These are phyloP conservation scores for Triticum urartu DNA, from an alignment of 176 grass and related monocot species.

Conservation along the genomic window DNA sequence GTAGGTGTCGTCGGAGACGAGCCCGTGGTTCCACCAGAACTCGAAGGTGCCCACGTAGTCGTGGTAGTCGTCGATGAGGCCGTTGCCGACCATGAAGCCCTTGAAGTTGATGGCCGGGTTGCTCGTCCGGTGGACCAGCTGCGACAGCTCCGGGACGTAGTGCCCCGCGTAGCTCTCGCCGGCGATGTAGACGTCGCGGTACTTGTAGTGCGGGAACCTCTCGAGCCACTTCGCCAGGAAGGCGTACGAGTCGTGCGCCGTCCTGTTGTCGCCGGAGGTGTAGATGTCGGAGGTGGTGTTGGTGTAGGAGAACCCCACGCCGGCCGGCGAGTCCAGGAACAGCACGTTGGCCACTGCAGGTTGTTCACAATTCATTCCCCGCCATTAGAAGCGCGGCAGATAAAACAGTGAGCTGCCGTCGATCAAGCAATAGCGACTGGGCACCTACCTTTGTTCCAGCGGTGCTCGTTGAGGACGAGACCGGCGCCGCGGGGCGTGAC, in stretches of 20 bases:
- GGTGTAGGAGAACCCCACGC: conserved; percentile 88
- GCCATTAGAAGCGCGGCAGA: not conserved
- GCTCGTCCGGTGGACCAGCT: conserved; percentile 20
- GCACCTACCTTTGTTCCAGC: conserved; percentile 68
- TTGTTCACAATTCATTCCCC: not conserved
- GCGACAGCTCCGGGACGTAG: conserved; percentile 36
- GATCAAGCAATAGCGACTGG: not conserved
- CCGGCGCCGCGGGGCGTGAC: conserved; percentile 53
- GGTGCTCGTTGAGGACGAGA: conserved; percentile 58
- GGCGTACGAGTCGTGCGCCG: conserved; percentile 49
- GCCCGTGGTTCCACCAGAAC: conserved; percentile 60
- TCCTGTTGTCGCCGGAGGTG: conserved; percentile 57
- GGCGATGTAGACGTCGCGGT: conserved; percentile 61
- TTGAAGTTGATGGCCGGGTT: conserved; percentile 30
- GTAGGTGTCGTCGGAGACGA: conserved; percentile 46
- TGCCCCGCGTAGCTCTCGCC: conserved; percentile 76
- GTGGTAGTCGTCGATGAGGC: conserved; percentile 36
- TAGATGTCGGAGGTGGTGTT: conserved; percentile 75
- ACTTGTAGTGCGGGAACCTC: conserved; percentile 61
- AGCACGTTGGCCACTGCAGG: conserved; percentile 71
- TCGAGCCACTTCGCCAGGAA: conserved; percentile 56
- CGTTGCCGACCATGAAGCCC: conserved; percentile 56
- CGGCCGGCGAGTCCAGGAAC: conserved; percentile 83
- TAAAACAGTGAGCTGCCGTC: too few species aligned
- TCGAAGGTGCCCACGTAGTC: conserved; percentile 41